phyloP scores from a whole-genome alignment of 1,139 yeast species.

The Debaryomycetaceae sp. region DNA sequence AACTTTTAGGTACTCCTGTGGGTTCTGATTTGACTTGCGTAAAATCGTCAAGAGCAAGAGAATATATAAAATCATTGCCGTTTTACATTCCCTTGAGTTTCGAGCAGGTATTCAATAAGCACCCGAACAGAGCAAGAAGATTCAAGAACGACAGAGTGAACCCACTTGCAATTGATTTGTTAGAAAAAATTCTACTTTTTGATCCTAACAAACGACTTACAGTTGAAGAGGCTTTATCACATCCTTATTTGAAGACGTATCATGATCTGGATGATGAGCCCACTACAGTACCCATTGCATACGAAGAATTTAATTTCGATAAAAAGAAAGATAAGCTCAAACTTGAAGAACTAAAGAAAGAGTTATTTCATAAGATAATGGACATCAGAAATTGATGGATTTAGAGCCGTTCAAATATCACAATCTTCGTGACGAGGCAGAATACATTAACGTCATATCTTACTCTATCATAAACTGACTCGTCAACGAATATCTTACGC shows the following conservation, averaged over 20 bases:
- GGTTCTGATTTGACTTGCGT: slow-evolving; percentile 54
- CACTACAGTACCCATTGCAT: slow-evolving; percentile 65
- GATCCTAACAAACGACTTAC: slow-evolving; percentile 77
- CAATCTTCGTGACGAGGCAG: too few species aligned
- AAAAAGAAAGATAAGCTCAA: slow-evolving; percentile 66
- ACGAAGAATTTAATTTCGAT: slow-evolving; percentile 81
- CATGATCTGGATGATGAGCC: slow-evolving; percentile 89
- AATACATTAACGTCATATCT: too few species aligned
- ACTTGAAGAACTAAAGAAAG: slow-evolving; percentile 64
- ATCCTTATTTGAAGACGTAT: slow-evolving; percentile 75
- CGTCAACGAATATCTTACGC: not conserved
- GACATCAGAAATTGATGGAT: slow-evolving; percentile 8
- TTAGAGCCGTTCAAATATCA: too few species aligned
- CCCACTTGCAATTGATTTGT: slow-evolving; percentile 72
- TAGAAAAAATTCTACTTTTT: slow-evolving; percentile 72
- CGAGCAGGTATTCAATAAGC: slow-evolving; percentile 12
- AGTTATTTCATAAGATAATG: slow-evolving; percentile 63
- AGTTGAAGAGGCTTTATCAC: slow-evolving; percentile 76
- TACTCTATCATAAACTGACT: not conserved
- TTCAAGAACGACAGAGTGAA: slow-evolving; percentile 30
- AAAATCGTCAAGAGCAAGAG: slow-evolving; percentile 58
- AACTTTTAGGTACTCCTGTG: slow-evolving; percentile 62
- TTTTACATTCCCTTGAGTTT: slow-evolving; percentile 8
- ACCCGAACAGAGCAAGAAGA: slow-evolving; percentile 17
- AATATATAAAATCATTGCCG: slow-evolving; percentile 58